These are phyloP conservation scores for Elsinoe australis DNA, from an alignment of 2,329 filamentous ascomycete species.

Conservation along the genomic window DNA sequence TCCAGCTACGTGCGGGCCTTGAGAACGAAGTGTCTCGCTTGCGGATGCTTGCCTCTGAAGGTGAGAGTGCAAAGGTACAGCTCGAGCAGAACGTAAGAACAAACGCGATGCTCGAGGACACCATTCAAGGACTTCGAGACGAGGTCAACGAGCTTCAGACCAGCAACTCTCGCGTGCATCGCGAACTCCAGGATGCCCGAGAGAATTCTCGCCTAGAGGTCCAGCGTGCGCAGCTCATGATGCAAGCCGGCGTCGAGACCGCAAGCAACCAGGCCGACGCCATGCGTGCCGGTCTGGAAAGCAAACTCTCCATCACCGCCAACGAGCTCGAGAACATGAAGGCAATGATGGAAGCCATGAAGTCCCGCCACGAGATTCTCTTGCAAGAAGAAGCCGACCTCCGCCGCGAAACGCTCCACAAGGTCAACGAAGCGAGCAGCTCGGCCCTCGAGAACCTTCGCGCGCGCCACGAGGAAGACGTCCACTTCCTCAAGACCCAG, in stretches of 20 bases:
- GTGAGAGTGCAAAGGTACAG: conserved; percentile 20
- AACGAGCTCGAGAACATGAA: conserved; percentile 68
- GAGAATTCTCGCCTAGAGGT: conserved; percentile 74
- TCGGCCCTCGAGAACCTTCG: conserved; percentile 49
- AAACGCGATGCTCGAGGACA: conserved; percentile 58
- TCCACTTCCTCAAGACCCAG: conserved; percentile 49
- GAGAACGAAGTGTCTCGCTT: conserved; percentile 41
- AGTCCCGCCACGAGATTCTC: conserved; percentile 73
- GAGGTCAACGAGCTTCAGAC: conserved; percentile 68
- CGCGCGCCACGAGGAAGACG: conserved; percentile 54
- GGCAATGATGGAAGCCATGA: conserved; percentile 72
- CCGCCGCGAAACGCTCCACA: conserved; percentile 53
- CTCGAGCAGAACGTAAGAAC: conserved; percentile 51
- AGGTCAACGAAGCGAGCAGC: conserved; percentile 46
- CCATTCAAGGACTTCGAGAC: conserved; percentile 46
- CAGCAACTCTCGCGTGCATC: conserved; percentile 60
- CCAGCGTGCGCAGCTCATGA: conserved; percentile 66
- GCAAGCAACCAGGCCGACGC: conserved; percentile 81
- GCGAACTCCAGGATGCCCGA: conserved; percentile 75
- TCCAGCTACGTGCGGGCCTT: conserved; percentile 38
- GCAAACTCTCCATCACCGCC: conserved; percentile 64
- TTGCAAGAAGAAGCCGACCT: conserved; percentile 70
- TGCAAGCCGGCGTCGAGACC: conserved; percentile 74
- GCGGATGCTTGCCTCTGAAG: conserved; percentile 46
- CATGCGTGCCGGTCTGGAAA: conserved; percentile 72